These are phyloP conservation scores for Rhodotorula taiwanensis DNA, from an alignment of 768 basidiomycete species.

Conservation along the genomic window DNA sequence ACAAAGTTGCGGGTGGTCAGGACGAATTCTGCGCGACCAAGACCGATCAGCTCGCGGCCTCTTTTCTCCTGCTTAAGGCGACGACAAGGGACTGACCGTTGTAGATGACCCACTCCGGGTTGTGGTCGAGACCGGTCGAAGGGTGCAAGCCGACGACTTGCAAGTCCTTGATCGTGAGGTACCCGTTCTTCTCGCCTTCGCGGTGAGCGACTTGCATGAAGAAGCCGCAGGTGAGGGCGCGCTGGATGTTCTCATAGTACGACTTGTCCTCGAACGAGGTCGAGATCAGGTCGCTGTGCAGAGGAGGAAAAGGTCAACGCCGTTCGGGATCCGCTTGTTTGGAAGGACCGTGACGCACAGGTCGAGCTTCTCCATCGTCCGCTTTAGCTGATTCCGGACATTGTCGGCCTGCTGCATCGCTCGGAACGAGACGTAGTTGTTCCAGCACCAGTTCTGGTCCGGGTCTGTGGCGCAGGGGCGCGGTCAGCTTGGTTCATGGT, in stretches of 20 bases:
- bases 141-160: constrained; percentile 78
- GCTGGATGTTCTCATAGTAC: constrained; percentile 66
- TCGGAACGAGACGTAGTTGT: constrained; percentile 74
- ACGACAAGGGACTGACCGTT: constrained; percentile 24
- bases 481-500: neutral
- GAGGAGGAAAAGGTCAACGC: neutral
- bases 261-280: constrained; percentile 60
- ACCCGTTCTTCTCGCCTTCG: constrained; percentile 73
- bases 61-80: neutral
- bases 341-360: constrained; percentile 8
- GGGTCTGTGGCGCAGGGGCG: constrained; percentile 18
- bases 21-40: constrained; percentile 83
- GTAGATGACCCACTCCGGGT: constrained; percentile 50
- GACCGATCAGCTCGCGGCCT: neutral
- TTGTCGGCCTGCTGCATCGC: constrained; percentile 87
- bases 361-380: constrained; percentile 68
- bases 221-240: constrained; percentile 81
- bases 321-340: too few relatives aligned
- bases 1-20: constrained; percentile 76
- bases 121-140: constrained; percentile 74
- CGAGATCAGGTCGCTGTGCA: constrained; percentile 57
- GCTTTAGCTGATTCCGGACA: constrained; percentile 77
- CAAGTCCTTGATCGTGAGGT: constrained; percentile 89
- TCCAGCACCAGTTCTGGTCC: constrained; percentile 85
- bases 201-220: constrained; percentile 98